Evolutionary conservation across 768 basidiomycete genomes (phyloP).

Genomic region (Rhizopogon sp.): DNA sequence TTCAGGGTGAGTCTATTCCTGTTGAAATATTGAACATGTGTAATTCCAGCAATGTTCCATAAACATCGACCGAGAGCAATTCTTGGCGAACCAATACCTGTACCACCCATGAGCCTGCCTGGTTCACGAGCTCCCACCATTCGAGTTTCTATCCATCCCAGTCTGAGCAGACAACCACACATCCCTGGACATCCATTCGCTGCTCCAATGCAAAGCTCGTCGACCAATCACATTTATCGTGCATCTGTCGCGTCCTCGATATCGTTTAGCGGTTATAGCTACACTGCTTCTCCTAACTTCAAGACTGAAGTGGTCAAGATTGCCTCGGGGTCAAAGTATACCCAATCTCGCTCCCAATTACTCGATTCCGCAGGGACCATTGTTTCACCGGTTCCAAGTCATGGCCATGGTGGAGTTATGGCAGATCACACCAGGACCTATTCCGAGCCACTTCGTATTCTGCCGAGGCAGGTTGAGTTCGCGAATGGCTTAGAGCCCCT

Average conservation of each 20-base stretch:
- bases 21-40: neutral
- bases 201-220: neutral
- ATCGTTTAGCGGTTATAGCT: neutral
- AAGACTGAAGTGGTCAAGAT: neutral
- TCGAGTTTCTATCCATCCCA: neutral
- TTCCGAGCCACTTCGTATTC: constrained; percentile 9
- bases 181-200: constrained; percentile 1
- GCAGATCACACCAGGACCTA: neutral
- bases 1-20: neutral
- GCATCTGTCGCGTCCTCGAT: neutral
- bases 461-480: constrained; percentile 17
- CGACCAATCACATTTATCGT: constrained; percentile 1
- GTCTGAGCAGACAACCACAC: neutral
- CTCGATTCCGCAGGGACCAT: neutral
- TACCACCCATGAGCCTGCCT: neutral
- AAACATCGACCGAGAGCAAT: neutral
- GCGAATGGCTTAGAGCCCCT: constrained; percentile 14
- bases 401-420: neutral
- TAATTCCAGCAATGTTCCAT: constrained; percentile 5
- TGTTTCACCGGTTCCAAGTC: neutral
- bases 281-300: neutral
- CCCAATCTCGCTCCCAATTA: neutral
- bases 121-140: neutral
- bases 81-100: neutral
- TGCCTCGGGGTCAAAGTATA: neutral